Evolutionary conservation across 768 basidiomycete species (phyloP).

Genomic region (Serendipita sp.): DNA sequence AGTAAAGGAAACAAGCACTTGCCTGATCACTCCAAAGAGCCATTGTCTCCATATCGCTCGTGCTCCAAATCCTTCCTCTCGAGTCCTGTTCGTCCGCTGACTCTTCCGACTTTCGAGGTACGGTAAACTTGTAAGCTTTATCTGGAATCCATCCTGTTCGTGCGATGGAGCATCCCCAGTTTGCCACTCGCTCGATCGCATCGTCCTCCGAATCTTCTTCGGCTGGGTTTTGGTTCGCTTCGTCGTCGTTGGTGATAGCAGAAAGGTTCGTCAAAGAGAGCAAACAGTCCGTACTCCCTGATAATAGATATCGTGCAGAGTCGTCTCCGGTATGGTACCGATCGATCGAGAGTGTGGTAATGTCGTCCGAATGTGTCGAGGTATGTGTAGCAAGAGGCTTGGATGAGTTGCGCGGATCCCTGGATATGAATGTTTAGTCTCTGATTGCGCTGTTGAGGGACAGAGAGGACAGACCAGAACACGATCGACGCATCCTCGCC

Average conservation of each 20-base stretch:
- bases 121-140: too few relatives aligned
- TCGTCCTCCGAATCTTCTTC: slow-evolving; percentile 62
- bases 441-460: too few relatives aligned
- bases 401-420: slow-evolving; percentile 68
- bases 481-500: slow-evolving; percentile 68
- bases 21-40: slow-evolving; percentile 69
- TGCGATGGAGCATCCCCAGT: slow-evolving; percentile 67
- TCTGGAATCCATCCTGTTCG: slow-evolving; percentile 50
- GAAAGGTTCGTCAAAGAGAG: slow-evolving; percentile 51
- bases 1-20: too few relatives aligned
- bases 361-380: slow-evolving; percentile 85
- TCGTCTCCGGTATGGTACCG: slow-evolving; percentile 1
- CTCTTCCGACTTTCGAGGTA: too few relatives aligned
- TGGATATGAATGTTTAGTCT: slow-evolving; percentile 15
- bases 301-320: slow-evolving; percentile 36
- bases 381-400: slow-evolving; percentile 57
- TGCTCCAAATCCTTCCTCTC: slow-evolving; percentile 43
- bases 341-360: slow-evolving; percentile 59
- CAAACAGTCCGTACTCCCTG: slow-evolving; percentile 72
- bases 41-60: slow-evolving; percentile 91
- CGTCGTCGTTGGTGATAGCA: slow-evolving; percentile 7
- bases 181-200: slow-evolving; percentile 60
- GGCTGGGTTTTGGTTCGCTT: slow-evolving; percentile 13
- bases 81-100: too few relatives aligned
- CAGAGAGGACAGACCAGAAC: slow-evolving; percentile 45